phyloP scores from a whole-genome alignment of 345 rosid species.

The Eucalyptus urophylla region DNA sequence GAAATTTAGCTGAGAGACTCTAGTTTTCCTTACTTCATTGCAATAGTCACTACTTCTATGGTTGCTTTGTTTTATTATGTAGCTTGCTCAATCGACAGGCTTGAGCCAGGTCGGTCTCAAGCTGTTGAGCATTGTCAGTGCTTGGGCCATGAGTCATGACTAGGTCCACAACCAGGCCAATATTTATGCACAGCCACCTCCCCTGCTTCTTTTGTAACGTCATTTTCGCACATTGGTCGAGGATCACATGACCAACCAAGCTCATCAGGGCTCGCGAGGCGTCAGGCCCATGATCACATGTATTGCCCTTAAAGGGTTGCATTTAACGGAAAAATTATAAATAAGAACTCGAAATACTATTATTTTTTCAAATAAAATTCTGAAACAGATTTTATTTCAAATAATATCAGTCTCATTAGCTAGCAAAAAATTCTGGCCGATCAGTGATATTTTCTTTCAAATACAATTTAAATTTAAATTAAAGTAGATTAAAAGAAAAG shows the following conservation, averaged over 20 bases:
- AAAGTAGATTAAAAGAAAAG: no score
- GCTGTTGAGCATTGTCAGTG: background rate
- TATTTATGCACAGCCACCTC: background rate
- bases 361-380: no score
- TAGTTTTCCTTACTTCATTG: background rate
- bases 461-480: no score
- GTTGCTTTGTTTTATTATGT: background rate
- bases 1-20: background rate
- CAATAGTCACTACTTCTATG: background rate
- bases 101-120: background rate
- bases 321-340: background rate
- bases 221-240: background rate
- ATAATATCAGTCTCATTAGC: no score
- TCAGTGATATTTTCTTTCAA: no score
- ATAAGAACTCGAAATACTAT: no score
- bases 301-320: background rate
- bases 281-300: background rate
- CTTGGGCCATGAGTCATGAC: background rate
- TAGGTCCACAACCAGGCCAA: background rate
- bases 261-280: background rate
- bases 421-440: accelerated
- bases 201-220: background rate
- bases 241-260: background rate
- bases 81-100: background rate
- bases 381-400: no score